Conservation (phyloP, 768 basidiomycete species). For the Pilatotrama ljubarskyi region DNA sequence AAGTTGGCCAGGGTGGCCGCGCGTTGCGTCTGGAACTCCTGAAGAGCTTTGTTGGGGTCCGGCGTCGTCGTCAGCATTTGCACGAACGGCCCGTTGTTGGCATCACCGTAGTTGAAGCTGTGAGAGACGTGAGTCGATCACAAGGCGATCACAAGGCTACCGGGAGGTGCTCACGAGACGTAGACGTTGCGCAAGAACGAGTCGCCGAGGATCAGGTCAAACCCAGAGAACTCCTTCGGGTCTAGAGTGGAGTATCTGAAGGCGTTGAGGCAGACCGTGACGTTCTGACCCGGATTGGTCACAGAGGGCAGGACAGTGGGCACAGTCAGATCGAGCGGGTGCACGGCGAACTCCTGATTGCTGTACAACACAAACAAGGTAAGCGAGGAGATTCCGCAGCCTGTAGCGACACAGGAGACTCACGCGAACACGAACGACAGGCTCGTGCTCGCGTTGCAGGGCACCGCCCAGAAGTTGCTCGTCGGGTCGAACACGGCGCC, state of each 20-base stretch:
- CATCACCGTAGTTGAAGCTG: slow-evolving; percentile 30
- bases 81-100: slow-evolving; percentile 32
- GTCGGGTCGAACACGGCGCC: slow-evolving; percentile 30
- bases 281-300: slow-evolving; percentile 10
- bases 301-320: slow-evolving; percentile 24
- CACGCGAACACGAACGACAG: slow-evolving; percentile 35
- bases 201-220: slow-evolving; percentile 37
- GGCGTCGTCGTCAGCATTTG: slow-evolving; percentile 32
- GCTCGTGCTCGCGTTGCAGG: slow-evolving; percentile 31
- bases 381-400: neutral
- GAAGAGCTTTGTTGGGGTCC: slow-evolving; percentile 13
- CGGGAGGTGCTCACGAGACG: slow-evolving; percentile 25
- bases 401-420: neutral
- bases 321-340: slow-evolving; percentile 35
- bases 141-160: too few relatives aligned
- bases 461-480: slow-evolving; percentile 31
- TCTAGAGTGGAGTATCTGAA: slow-evolving; percentile 27
- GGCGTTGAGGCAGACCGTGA: slow-evolving; percentile 32
- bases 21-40: slow-evolving; percentile 31
- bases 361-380: slow-evolving; percentile 36
- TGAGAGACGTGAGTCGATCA: neutral
- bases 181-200: slow-evolving; percentile 39
- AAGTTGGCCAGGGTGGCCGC: slow-evolving; percentile 12
- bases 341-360: slow-evolving; percentile 31
- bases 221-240: slow-evolving; percentile 13